Evolutionary conservation across 805 yeast genomes (phyloP).

Genomic region (Suhomyces emberorum): DNA sequence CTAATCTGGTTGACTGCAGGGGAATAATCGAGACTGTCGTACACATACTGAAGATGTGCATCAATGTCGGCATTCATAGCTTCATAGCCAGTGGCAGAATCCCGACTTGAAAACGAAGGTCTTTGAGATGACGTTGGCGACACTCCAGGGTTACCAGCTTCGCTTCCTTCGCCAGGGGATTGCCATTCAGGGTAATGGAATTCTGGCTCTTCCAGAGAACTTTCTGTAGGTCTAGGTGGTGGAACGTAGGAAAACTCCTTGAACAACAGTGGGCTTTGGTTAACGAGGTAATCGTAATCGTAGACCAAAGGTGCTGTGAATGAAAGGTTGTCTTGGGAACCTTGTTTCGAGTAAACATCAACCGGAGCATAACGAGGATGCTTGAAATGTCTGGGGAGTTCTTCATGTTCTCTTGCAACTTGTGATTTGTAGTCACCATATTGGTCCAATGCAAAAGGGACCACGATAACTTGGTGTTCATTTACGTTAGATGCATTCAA

Average conservation of each 20-base stretch:
- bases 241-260: conserved; percentile 34
- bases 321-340: neutral
- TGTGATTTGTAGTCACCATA: conserved; percentile 23
- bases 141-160: neutral
- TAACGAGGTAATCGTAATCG: conserved; percentile 38
- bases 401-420: neutral
- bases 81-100: neutral
- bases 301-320: conserved; percentile 35
- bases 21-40: conserved; percentile 13
- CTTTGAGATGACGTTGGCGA: conserved; percentile 16
- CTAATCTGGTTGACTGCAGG: conserved; percentile 11
- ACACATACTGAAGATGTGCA: conserved; percentile 19
- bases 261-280: conserved; percentile 36
- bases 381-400: neutral
- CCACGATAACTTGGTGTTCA: conserved; percentile 71
- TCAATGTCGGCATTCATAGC: conserved; percentile 7
- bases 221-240: conserved; percentile 13
- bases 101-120: conserved; percentile 7
- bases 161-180: conserved; percentile 5
- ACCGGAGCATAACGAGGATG: neutral
- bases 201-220: conserved; percentile 8
- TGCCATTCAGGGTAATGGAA: conserved; percentile 22
- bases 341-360: conserved; percentile 3
- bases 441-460: conserved; percentile 52
- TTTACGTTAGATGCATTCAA: conserved; percentile 31